These are phyloP conservation scores for Pyrenophora graminea DNA, from an alignment of 2,329 filamentous ascomycete genomes.

Conservation along the genomic window DNA sequence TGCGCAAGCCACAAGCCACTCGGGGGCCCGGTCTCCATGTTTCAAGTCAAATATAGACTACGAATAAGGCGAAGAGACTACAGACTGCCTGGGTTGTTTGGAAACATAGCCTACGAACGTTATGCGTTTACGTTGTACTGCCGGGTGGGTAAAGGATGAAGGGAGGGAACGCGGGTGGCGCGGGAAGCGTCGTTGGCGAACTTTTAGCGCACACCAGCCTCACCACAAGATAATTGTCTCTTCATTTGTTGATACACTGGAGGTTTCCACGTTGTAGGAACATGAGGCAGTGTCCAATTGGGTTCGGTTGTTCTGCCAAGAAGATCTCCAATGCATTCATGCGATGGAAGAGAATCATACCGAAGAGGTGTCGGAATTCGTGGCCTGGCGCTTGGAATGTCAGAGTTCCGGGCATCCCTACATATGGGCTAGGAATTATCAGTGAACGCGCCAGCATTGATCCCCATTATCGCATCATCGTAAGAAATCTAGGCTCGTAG, in stretches of 20 bases:
- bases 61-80: too few species aligned
- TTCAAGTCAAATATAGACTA: too few species aligned
- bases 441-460: too few species aligned
- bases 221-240: conserved; percentile 10
- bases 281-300: conserved; percentile 1
- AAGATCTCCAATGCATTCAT: conserved; percentile 8
- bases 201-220: conserved; percentile 14
- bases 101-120: too few species aligned
- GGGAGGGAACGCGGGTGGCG: background rate
- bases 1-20: too few species aligned
- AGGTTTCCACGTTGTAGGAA: conserved; percentile 32
- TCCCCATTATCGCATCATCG: too few species aligned
- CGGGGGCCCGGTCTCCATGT: too few species aligned
- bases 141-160: background rate
- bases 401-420: conserved; percentile 17
- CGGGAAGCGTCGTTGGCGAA: conserved; percentile 1
- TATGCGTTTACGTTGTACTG: background rate
- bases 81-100: too few species aligned
- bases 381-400: conserved; percentile 28
- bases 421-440: background rate
- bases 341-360: conserved; percentile 23
- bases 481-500: too few species aligned
- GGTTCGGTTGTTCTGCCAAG: background rate
- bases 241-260: conserved; percentile 14
- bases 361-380: conserved; percentile 23